Conservation (phyloP, 1,139 yeast genomes). For the Hemisphaericaspora subhashii region DNA sequence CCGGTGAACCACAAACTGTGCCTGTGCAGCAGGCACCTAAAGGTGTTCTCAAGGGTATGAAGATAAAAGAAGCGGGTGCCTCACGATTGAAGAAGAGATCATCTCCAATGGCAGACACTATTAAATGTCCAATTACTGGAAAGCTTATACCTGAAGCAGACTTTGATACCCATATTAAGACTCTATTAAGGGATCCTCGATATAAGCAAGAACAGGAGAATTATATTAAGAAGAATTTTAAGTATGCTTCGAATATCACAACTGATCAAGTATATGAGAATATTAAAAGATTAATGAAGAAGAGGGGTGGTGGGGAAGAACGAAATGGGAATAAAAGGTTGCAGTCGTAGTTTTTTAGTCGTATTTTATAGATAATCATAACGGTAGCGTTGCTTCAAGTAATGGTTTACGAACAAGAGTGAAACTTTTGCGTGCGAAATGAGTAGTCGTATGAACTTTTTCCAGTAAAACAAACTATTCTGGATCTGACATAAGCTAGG, state of each 20-base stretch:
- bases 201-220: constrained; percentile 70
- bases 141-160: constrained; percentile 67
- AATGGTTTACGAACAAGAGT: too few relatives aligned
- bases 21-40: constrained; percentile 22
- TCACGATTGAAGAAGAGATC: constrained; percentile 47
- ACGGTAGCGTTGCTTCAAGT: too few relatives aligned
- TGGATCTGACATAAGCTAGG: too few relatives aligned
- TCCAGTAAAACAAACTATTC: too few relatives aligned
- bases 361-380: not conserved
- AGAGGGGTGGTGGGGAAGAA: constrained; percentile 19
- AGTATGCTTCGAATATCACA: constrained; percentile 59
- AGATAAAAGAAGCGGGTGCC: constrained; percentile 68
- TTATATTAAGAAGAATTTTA: constrained; percentile 61
- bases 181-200: constrained; percentile 75
- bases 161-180: constrained; percentile 72
- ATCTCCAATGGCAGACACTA: constrained; percentile 29
- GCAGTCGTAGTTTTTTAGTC: not conserved
- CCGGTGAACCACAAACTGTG: constrained; percentile 6
- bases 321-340: constrained; percentile 6
- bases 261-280: constrained; percentile 74
- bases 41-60: constrained; percentile 48
- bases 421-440: too few relatives aligned
- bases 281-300: constrained; percentile 59
- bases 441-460: too few relatives aligned
- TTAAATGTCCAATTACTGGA: constrained; percentile 75